A percentile compares a stretch with the other conserved stretches of the same genome.
Evolutionary conservation across 495 filamentous ascomycete genomes (phyloP).

Genomic region (Penicillium cataractarum): DNA sequence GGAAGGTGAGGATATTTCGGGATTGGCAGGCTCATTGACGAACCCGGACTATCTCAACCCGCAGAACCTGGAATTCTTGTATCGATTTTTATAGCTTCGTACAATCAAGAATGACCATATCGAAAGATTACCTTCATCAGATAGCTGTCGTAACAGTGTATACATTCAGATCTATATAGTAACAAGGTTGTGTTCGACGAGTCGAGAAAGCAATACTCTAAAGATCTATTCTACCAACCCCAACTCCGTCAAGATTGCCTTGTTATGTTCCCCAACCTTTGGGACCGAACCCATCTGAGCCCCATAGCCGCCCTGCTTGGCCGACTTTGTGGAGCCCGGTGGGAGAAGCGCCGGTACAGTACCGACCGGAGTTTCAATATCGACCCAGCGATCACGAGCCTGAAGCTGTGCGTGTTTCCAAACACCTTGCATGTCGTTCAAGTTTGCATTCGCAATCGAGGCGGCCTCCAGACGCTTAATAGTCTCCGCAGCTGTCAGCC

Average conservation of each 20-base stretch:
- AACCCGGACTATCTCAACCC: constrained; percentile 42
- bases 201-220: background rate
- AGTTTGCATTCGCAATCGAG: constrained; percentile 51
- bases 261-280: constrained; percentile 47
- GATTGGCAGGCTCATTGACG: constrained; percentile 34
- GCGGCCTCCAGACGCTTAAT: constrained; percentile 37
- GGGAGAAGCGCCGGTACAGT: constrained; percentile 47
- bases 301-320: constrained; percentile 19
- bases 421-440: constrained; percentile 54
- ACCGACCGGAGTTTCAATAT: constrained; percentile 47
- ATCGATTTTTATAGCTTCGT: constrained; percentile 38
- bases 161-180: background rate
- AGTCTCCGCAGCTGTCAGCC: constrained; percentile 33
- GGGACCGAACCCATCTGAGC: constrained; percentile 42
- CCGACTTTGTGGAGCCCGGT: constrained; percentile 35
- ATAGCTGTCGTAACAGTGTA: background rate
- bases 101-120: background rate
- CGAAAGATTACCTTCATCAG: background rate
- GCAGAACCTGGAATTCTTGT: constrained; percentile 46
- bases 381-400: constrained; percentile 49
- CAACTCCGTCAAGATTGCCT: constrained; percentile 31
- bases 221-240: constrained; percentile 5
- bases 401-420: constrained; percentile 53
- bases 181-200: background rate
- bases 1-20: constrained; percentile 40